Evolutionary conservation across 768 basidiomycete genomes (phyloP).

Genomic region (Cystobasidium ongulense): DNA sequence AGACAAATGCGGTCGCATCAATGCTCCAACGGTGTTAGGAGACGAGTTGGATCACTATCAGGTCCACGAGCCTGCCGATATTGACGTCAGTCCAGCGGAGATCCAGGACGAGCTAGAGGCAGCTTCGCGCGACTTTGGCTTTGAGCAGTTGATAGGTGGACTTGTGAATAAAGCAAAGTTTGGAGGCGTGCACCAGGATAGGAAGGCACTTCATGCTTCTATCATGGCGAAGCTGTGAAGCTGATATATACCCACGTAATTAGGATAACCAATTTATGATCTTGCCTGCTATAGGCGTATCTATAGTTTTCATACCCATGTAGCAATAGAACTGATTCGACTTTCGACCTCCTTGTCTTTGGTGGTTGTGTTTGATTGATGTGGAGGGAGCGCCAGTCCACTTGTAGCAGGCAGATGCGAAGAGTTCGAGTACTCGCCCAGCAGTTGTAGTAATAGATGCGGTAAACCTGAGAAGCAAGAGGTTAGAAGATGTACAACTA

Average conservation of each 20-base stretch:
- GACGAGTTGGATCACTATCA: not conserved
- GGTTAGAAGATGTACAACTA: no score
- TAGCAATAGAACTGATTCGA: no score
- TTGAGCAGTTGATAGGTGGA: not conserved
- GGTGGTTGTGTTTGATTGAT: no score
- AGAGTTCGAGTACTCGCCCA: no score
- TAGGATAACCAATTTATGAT: not conserved
- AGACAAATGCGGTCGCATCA: constrained; percentile 9
- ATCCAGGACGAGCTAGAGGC: not conserved
- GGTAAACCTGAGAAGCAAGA: no score
- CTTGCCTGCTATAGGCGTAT: not conserved
- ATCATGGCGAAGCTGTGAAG: not conserved
- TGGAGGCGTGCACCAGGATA: no score
- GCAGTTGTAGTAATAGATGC: no score
- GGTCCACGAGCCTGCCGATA: not conserved
- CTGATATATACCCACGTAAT: not conserved
- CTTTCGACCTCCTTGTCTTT: no score
- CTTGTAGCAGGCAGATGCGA: no score
- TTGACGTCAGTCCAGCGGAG: not conserved
- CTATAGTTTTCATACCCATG: no score
- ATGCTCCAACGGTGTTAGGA: not conserved
- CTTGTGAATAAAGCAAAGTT: constrained; percentile 2
- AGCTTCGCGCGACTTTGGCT: not conserved
- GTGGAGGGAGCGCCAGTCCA: no score
- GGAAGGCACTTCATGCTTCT: not conserved